Evolutionary conservation across 1,284 basidiomycete genomes (phyloP).

Genomic region (Xerocomus nothofagi): DNA sequence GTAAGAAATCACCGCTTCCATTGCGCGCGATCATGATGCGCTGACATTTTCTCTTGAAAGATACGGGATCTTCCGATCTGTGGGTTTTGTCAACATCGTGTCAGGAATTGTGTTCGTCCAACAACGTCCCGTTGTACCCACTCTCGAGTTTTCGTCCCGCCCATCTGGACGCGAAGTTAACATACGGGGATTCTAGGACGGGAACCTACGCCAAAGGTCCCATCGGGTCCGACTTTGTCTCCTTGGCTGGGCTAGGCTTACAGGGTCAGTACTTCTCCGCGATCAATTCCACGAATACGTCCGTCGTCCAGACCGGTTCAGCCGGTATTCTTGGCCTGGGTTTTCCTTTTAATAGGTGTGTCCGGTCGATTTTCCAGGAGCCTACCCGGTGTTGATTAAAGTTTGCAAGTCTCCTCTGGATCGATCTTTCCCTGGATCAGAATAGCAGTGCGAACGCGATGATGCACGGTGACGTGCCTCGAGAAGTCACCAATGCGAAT

Average conservation of each 20-base stretch:
- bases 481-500: background rate
- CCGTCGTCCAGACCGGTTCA: slow-evolving; percentile 42
- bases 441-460: slow-evolving; percentile 5
- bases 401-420: slow-evolving; percentile 34
- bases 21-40: background rate
- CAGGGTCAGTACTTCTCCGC: slow-evolving; percentile 50
- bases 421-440: slow-evolving; percentile 25
- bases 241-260: slow-evolving; percentile 44
- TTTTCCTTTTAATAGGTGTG: slow-evolving; percentile 54
- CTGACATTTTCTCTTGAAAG: slow-evolving; percentile 30
- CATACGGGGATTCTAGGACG: slow-evolving; percentile 55
- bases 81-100: slow-evolving; percentile 57
- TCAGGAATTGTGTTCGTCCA: slow-evolving; percentile 30
- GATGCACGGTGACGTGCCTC: slow-evolving; percentile 1
- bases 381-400: slow-evolving; percentile 1
- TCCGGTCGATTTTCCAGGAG: background rate
- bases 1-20: slow-evolving; percentile 28
- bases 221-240: slow-evolving; percentile 47
- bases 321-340: slow-evolving; percentile 60
- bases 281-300: slow-evolving; percentile 56
- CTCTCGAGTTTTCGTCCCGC: slow-evolving; percentile 40
- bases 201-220: slow-evolving; percentile 53
- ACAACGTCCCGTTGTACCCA: slow-evolving; percentile 39
- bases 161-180: slow-evolving; percentile 40
- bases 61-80: slow-evolving; percentile 58